A percentile compares a stretch with the other conserved stretches of the same genome.
Conservation (phyloP, 768 basidiomycete species). For the Amanita rimosa region DNA sequence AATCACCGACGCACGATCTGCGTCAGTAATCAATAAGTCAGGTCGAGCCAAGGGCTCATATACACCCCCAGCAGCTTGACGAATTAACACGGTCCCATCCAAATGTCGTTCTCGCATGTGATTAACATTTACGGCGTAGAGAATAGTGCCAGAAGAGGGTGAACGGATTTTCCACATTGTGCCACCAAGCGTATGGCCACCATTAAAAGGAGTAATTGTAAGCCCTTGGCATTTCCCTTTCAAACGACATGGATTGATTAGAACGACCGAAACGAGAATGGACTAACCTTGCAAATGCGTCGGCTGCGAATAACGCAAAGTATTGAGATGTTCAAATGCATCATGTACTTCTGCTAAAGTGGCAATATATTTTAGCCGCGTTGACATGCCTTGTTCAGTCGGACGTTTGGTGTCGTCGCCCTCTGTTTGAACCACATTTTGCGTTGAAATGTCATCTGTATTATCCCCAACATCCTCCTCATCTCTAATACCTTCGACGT, state of each 20-base stretch:
- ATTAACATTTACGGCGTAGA: slow-evolving; percentile 93
- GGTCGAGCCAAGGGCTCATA: slow-evolving; percentile 84
- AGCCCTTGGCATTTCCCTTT: slow-evolving; percentile 84
- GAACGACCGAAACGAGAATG: background rate
- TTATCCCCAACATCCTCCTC: slow-evolving; percentile 58
- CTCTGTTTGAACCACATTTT: slow-evolving; percentile 11
- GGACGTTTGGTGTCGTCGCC: slow-evolving; percentile 17
- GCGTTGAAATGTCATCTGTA: slow-evolving; percentile 14
- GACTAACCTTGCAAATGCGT: slow-evolving; percentile 82
- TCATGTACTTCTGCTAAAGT: slow-evolving; percentile 81
- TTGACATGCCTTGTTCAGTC: slow-evolving; percentile 15
- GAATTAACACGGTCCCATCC: slow-evolving; percentile 83
- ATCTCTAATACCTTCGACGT: slow-evolving; percentile 70
- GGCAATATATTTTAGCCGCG: slow-evolving; percentile 54
- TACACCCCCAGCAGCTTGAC: slow-evolving; percentile 61
- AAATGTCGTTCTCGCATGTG: slow-evolving; percentile 94
- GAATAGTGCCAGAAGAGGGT: slow-evolving; percentile 88
- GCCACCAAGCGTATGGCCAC: slow-evolving; percentile 92
- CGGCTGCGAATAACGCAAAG: slow-evolving; percentile 90
- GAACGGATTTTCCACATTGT: slow-evolving; percentile 99
- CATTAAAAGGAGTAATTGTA: slow-evolving; percentile 91
- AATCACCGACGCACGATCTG: slow-evolving; percentile 70
- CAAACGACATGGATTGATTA: background rate
- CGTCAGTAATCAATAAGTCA: slow-evolving; percentile 90
- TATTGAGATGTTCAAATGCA: slow-evolving; percentile 86